Base-by-base conservation (phyloP, 2,329 filamentous ascomycete species). In the Sarocladium brachiariae region DNA sequence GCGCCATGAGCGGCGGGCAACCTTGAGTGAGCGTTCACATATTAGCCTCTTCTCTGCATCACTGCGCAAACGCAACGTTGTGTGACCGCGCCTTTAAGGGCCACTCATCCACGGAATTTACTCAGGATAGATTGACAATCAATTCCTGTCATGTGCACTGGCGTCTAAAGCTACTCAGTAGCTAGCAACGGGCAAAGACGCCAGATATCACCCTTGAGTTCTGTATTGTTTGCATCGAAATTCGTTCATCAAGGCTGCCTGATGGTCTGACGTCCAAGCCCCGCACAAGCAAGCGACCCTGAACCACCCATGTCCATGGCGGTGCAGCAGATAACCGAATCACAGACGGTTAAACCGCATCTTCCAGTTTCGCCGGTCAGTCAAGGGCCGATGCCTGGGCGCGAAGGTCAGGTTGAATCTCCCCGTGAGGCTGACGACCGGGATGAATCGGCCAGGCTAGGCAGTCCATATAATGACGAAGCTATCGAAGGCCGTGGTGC, bases 361-460 rank as follows among this genome's bases (percentile, higher is more conserved):
- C 19, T 49, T 14, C 46, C 46, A 11, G 33, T 49, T 19, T 35
- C 46, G 25, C 46, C 46, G 3, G n/a, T 35, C 18, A 49, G 46
- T 18, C 24, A 25, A 35, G 46, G 41, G 65, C 69, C 23, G 67
- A 67, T 37, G 71, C 46, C 33, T 8, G 21, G 46, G 5, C 46
- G 21, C 33, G 46, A 49, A 14, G 21, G 46, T 11, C 30, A 49
- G 18, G 24, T 35, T 13, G 19, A 30, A 14, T 49, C 46, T 16
- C 46, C 46, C 23, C 66, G 62, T 39, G 69, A 66, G 30, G 63
- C 61, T 5, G 67, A 68, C 19, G 63, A 59, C n/a, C 56, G 58
- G 7, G 54, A 59, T 41, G 58, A 18, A 35, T 45, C 49, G 18
- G 16, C 27, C 35, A 25, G 34, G 13, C 43, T 19, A 14, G 43